Conservation (phyloP, 352 stramenopile genomes). For the Phytophthora lateralis region DNA sequence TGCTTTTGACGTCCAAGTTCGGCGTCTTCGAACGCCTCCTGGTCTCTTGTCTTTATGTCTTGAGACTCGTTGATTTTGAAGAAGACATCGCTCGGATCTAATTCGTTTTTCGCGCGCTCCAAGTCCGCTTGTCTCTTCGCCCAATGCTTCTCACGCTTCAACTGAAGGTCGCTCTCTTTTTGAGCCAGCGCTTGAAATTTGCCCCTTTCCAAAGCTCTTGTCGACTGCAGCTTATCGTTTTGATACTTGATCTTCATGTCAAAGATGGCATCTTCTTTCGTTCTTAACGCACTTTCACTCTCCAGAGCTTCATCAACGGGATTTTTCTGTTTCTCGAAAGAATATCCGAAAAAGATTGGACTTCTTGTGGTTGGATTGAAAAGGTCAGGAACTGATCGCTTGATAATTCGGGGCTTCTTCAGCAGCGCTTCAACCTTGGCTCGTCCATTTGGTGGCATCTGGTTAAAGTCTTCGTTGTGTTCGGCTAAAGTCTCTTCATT, state of each 20-base stretch:
- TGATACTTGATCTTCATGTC: conserved; percentile 52
- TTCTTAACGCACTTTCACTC: conserved; percentile 31
- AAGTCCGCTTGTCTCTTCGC: conserved; percentile 65
- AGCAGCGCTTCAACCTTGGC: conserved; percentile 38
- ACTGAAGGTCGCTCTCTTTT: conserved; percentile 46
- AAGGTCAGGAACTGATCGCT: conserved; percentile 41
- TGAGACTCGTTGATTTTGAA: conserved; percentile 70
- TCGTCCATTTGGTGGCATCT: conserved; percentile 15
- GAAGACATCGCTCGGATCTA: conserved; percentile 82
- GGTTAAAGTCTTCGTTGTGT: conserved; percentile 23
- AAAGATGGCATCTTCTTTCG: conserved; percentile 59
- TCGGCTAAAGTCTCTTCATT: conserved; percentile 37
- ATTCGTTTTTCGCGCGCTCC: conserved; percentile 69
- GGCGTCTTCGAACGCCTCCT: conserved; percentile 61
- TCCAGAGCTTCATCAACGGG: conserved; percentile 42
- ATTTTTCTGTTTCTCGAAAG: conserved; percentile 45
- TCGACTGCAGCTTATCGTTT: conserved; percentile 42
- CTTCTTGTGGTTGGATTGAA: conserved; percentile 58
- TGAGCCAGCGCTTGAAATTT: conserved; percentile 63
- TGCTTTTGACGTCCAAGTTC: conserved; percentile 51
- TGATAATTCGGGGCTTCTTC: conserved; percentile 58
- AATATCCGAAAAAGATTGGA: conserved; percentile 80
- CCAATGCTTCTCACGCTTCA: conserved; percentile 68
- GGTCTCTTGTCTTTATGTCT: conserved; percentile 58
- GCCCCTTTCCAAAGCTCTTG: conserved; percentile 46